phyloP scores from a whole-genome alignment of 495 filamentous ascomycete species.

The Sporormia fimetaria region DNA sequence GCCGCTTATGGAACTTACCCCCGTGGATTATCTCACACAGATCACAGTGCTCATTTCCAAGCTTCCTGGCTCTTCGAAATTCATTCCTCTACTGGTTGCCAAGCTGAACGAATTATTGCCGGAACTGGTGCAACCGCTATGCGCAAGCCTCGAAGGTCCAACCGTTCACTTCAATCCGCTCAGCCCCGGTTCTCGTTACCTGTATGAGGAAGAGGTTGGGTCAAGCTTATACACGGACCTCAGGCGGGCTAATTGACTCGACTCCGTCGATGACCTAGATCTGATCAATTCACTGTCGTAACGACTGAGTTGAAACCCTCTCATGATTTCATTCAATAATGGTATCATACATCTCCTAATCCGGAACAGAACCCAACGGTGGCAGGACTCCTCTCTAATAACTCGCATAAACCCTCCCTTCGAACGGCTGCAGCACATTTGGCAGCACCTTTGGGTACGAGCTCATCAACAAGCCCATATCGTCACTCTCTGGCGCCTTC shows the following conservation, averaged over 20 bases:
- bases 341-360: no score
- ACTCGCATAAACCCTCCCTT: slow-evolving; percentile 14
- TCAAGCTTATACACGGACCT: neutral
- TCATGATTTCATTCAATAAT: no score
- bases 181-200: slow-evolving; percentile 1
- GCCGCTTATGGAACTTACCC: slow-evolving; percentile 5
- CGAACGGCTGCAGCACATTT: slow-evolving; percentile 10
- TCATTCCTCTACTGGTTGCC: slow-evolving; percentile 7
- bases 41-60: slow-evolving; percentile 3
- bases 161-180: neutral
- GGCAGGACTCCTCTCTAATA: no score
- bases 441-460: slow-evolving; percentile 5
- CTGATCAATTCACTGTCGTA: no score
- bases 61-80: slow-evolving; percentile 4
- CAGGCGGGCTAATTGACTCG: no score
- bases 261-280: no score
- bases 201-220: slow-evolving; percentile 12
- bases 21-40: slow-evolving; percentile 3
- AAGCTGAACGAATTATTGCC: slow-evolving; percentile 11
- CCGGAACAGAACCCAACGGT: no score
- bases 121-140: slow-evolving; percentile 4
- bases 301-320: no score
- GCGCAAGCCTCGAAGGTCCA: neutral
- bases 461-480: slow-evolving; percentile 13
- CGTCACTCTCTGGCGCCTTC: neutral